These are phyloP conservation scores for Plasmodium malariae DNA, from an alignment of 169 alveolate species.

Conservation along the genomic window DNA sequence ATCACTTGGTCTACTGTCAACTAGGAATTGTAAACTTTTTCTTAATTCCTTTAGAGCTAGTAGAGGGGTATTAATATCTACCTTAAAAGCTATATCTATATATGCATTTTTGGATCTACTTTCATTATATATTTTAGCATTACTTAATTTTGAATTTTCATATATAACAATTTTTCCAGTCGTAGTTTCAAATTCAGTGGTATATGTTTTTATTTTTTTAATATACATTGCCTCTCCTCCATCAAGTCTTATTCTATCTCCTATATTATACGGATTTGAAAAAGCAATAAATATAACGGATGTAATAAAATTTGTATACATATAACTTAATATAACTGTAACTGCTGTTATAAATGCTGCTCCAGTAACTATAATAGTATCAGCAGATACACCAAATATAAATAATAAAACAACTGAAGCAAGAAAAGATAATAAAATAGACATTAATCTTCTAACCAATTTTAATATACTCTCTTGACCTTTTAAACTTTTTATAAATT, in stretches of 20 bases:
- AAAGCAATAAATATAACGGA: conserved; percentile 91
- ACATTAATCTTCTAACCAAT: conserved; percentile 86
- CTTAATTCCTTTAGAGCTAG: conserved; percentile 86
- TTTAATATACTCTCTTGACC: conserved; percentile 90
- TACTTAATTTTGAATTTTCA: conserved; percentile 87
- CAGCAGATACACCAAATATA: conserved; percentile 88
- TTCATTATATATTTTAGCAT: conserved; percentile 89
- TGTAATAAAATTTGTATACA: conserved; percentile 90
- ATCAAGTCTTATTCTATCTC: conserved; percentile 89
- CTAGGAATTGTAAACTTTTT: conserved; percentile 79
- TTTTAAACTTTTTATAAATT: conserved; percentile 83
- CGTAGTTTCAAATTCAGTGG: conserved; percentile 89
- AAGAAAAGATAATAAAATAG: conserved; percentile 84
- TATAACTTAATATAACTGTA: conserved; percentile 88
- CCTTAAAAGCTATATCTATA: conserved; percentile 82
- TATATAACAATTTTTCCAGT: conserved; percentile 87
- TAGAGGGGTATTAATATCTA: conserved; percentile 87
- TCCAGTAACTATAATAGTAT: conserved; percentile 90
- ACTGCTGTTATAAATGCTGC: conserved; percentile 91
- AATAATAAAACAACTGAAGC: conserved; percentile 85
- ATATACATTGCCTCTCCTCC: conserved; percentile 89
- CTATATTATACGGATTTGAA: conserved; percentile 91
- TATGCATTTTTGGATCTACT: conserved; percentile 88
- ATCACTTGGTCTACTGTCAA: conserved; percentile 88
- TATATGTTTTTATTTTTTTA: conserved; percentile 87